Conservation (phyloP, 2,329 filamentous ascomycete species). For the Zasmidium citrigriseum region DNA sequence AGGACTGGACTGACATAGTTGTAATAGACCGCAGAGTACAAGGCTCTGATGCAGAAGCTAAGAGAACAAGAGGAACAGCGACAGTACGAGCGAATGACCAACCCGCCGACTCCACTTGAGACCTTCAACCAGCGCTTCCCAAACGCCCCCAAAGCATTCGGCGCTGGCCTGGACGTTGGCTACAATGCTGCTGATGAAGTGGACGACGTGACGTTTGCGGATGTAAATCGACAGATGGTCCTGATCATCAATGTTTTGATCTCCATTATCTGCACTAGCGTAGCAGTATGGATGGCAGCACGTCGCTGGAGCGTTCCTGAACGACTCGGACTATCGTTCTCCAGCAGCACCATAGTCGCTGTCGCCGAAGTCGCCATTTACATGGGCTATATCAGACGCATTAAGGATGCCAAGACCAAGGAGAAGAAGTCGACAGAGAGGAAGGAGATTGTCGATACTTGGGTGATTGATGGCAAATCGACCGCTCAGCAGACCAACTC, state of each 20-base stretch:
- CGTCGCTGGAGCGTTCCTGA: constrained; percentile 74
- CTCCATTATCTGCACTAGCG: constrained; percentile 77
- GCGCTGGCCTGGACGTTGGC: constrained; percentile 10
- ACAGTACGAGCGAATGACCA: constrained; percentile 78
- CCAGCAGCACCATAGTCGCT: constrained; percentile 68
- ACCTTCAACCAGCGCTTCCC: constrained; percentile 63
- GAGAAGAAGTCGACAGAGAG: constrained; percentile 64
- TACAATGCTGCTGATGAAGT: constrained; percentile 48
- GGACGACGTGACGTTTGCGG: constrained; percentile 68
- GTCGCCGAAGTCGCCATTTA: constrained; percentile 79
- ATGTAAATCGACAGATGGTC: constrained; percentile 77
- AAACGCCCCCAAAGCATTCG: constrained; percentile 52
- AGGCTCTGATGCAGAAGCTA: constrained; percentile 81
- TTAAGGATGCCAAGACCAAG: constrained; percentile 66
- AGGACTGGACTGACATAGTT: constrained; percentile 12
- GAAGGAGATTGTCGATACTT: constrained; percentile 70
- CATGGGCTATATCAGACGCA: constrained; percentile 70
- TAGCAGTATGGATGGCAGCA: constrained; percentile 75
- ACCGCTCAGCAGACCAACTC: constrained; percentile 16
- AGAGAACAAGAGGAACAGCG: constrained; percentile 80
- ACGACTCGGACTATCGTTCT: constrained; percentile 70
- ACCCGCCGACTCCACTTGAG: constrained; percentile 58
- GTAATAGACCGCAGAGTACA: constrained; percentile 79
- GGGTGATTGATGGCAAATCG: constrained; percentile 54
- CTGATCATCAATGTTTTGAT: constrained; percentile 88